Evolutionary conservation across 192 early-diverging fungal species (phyloP).

Genomic region (Dispira parvispora): DNA sequence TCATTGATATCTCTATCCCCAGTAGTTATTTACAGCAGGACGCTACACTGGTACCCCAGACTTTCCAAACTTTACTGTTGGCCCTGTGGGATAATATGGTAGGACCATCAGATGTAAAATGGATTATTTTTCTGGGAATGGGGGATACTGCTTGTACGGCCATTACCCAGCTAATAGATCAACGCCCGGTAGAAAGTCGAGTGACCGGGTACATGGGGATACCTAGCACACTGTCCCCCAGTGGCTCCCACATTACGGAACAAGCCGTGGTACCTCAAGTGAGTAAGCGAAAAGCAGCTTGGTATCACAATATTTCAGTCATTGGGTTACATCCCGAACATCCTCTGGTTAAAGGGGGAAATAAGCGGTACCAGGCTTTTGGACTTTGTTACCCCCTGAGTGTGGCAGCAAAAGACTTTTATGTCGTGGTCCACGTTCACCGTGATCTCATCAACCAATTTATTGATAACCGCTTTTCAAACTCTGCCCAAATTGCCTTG

Average conservation of each 20-base stretch:
- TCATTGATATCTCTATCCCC: constrained; percentile 3
- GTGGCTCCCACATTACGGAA: neutral
- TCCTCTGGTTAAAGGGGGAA: neutral
- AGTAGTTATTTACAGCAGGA: neutral
- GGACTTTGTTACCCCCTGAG: no score
- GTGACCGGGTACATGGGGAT: neutral
- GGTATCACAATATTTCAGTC: neutral
- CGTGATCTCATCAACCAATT: no score
- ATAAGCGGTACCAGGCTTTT: no score
- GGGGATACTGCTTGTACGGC: constrained; percentile 3
- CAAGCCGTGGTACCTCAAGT: neutral
- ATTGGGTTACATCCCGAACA: constrained; percentile 6
- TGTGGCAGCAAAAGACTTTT: no score
- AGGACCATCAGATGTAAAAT: no score
- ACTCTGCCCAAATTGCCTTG: no score
- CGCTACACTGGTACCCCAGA: neutral
- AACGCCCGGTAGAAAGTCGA: neutral
- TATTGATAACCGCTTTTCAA: no score
- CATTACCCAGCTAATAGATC: neutral
- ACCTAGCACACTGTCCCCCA: neutral
- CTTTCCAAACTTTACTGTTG: neutral
- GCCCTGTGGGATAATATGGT: constrained; percentile 3
- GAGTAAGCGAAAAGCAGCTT: neutral
- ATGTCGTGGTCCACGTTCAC: no score
- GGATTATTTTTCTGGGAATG: neutral